These are phyloP conservation scores for Saitoella complicata DNA, from an alignment of 805 yeast species.

Conservation along the genomic window DNA sequence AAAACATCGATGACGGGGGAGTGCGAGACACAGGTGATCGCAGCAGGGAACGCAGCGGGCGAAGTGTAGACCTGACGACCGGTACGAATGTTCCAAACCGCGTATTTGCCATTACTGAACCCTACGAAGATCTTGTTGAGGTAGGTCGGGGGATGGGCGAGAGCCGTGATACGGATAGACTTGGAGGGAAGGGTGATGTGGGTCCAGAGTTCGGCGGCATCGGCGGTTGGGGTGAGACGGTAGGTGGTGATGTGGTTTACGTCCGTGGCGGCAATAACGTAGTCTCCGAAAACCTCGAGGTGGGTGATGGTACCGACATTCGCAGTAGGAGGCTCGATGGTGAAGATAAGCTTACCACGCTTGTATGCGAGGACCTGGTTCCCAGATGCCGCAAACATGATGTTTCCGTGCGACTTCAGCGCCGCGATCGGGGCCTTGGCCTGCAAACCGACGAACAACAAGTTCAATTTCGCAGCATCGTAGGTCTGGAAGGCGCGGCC, in stretches of 20 bases:
- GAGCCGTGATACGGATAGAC: slow-evolving; percentile 41
- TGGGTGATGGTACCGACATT: slow-evolving; percentile 24
- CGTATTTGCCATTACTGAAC: slow-evolving; percentile 45
- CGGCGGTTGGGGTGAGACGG: too few relatives aligned
- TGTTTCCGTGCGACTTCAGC: not conserved
- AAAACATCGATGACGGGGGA: slow-evolving; percentile 80
- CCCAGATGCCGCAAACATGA: slow-evolving; percentile 42
- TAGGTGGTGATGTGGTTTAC: not conserved
- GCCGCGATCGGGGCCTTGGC: not conserved
- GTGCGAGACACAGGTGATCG: slow-evolving; percentile 51
- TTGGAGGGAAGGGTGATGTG: slow-evolving; percentile 39
- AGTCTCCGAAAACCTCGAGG: slow-evolving; percentile 61
- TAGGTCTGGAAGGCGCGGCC: slow-evolving; percentile 84
- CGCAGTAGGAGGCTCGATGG: slow-evolving; percentile 19
- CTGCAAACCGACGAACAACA: not conserved
- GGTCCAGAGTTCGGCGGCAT: slow-evolving; percentile 45
- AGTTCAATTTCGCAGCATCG: slow-evolving; percentile 33
- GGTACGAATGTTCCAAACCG: slow-evolving; percentile 59
- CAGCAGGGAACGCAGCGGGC: slow-evolving; percentile 32
- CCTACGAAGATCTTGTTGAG: slow-evolving; percentile 70
- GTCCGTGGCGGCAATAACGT: slow-evolving; percentile 40
- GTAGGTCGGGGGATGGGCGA: slow-evolving; percentile 79
- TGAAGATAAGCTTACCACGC: slow-evolving; percentile 51
- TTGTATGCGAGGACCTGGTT: slow-evolving; percentile 55
- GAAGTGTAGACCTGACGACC: slow-evolving; percentile 42